These are phyloP conservation scores for Saturnispora ahearnii DNA, from an alignment of 805 yeast species.

Conservation along the genomic window DNA sequence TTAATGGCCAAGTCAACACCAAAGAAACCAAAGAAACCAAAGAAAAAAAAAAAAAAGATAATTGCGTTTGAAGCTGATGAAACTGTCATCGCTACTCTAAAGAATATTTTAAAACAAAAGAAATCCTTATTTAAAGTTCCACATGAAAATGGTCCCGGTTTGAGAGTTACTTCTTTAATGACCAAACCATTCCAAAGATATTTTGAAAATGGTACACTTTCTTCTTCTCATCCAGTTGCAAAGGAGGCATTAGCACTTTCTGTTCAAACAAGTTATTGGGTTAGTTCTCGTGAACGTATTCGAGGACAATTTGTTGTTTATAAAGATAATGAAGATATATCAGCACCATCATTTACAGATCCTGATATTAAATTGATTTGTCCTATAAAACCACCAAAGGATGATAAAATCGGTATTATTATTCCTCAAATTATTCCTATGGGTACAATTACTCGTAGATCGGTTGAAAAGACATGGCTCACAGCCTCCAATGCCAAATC, in stretches of 20 bases:
- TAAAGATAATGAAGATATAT: background rate
- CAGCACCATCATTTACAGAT: background rate
- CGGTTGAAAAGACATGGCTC: conserved; percentile 95
- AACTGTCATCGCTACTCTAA: conserved; percentile 13
- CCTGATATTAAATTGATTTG: conserved; percentile 14
- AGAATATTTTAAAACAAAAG: background rate
- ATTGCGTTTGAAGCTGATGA: conserved; percentile 11
- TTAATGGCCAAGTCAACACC: background rate
- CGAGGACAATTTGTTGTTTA: conserved; percentile 76
- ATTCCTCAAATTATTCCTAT: conserved; percentile 78
- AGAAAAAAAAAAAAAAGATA: conserved; percentile 1
- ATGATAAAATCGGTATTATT: conserved; percentile 51
- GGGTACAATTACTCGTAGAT: conserved; percentile 96
- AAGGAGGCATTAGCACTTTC: conserved; percentile 70
- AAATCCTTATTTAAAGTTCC: conserved; percentile 58
- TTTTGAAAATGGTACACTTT: conserved; percentile 65
- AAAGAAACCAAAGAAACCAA: background rate
- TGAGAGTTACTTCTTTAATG: conserved; percentile 66
- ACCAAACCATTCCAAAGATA: conserved; percentile 64
- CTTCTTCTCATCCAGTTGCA: conserved; percentile 67
- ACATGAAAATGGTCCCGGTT: conserved; percentile 73
- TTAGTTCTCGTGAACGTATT: conserved; percentile 79
- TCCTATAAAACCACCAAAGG: conserved; percentile 7
- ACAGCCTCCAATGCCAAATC: conserved; percentile 93
- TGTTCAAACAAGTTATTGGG: conserved; percentile 85